Evolutionary conservation across 208 protist genomes (phyloP).

Genomic region (Leishmania arabica): DNA sequence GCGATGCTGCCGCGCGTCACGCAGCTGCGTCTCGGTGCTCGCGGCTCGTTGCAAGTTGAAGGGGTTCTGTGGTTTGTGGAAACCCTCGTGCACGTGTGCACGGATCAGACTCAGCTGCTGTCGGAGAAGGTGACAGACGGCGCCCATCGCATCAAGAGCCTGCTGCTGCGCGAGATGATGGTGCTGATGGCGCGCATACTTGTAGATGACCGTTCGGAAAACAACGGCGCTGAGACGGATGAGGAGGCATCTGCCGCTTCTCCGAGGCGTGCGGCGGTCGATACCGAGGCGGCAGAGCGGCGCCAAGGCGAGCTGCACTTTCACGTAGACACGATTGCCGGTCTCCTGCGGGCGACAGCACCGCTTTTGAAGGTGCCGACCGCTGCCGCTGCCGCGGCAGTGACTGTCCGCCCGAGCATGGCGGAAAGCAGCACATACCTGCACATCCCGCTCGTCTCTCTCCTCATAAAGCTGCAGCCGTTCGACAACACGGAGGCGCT

Average conservation of each 20-base stretch:
- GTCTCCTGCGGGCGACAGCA: constrained; percentile 69
- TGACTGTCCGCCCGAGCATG: constrained; percentile 5
- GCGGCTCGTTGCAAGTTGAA: constrained; percentile 30
- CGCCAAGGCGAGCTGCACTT: constrained; percentile 33
- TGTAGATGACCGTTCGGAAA: constrained; percentile 20
- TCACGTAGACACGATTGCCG: constrained; percentile 67
- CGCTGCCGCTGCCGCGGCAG: constrained; percentile 5
- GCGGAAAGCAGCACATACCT: constrained; percentile 27
- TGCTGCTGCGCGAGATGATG: constrained; percentile 56
- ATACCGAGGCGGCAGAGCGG: constrained; percentile 6
- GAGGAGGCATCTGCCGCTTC: constrained; percentile 5
- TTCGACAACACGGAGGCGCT: constrained; percentile 63
- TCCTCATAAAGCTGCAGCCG: constrained; percentile 78
- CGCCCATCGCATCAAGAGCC: constrained; percentile 43
- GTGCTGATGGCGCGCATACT: constrained; percentile 81
- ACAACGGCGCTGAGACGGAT: constrained; percentile 13
- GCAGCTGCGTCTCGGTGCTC: constrained; percentile 20
- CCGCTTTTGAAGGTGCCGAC: constrained; percentile 57
- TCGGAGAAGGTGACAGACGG: constrained; percentile 58
- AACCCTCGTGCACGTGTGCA: constrained; percentile 54
- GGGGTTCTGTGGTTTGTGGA: constrained; percentile 50
- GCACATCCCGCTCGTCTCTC: constrained; percentile 82
- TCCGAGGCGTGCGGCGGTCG: background rate
- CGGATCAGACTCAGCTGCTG: constrained; percentile 56
- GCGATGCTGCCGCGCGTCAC: constrained; percentile 30